These are phyloP conservation scores for Populus trichocarpa DNA, from an alignment of 441 rosid genomes.

Conservation along the genomic window DNA sequence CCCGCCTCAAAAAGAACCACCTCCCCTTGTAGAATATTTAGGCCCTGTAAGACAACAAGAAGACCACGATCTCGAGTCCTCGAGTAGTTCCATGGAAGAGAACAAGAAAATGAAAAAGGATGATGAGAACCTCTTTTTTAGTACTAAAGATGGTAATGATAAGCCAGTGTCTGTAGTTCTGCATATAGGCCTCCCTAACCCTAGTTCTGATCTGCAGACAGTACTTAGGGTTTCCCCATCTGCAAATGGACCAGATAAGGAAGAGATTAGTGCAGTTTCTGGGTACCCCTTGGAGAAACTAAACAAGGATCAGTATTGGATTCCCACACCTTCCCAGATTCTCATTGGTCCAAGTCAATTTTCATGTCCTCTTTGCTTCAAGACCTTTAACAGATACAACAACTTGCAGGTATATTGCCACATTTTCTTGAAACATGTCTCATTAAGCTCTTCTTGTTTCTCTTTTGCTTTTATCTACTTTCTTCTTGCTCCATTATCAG, in stretches of 20 bases:
- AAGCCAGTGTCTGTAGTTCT: constrained; percentile 43
- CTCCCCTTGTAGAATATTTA: constrained; percentile 44
- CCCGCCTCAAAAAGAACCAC: constrained; percentile 37
- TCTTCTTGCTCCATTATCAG: background rate
- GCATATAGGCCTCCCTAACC: constrained; percentile 54
- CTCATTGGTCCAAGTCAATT: constrained; percentile 75
- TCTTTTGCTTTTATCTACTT: background rate
- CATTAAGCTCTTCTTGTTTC: background rate
- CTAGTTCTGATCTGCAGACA: constrained; percentile 28
- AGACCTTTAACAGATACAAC: constrained; percentile 74
- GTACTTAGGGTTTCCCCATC: constrained; percentile 23
- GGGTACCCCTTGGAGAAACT: constrained; percentile 24
- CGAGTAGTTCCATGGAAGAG: constrained; percentile 29
- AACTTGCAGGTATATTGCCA: constrained; percentile 57
- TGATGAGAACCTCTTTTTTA: background rate
- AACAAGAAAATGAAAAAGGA: constrained; percentile 18
- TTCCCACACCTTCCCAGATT: constrained; percentile 73
- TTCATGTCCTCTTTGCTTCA: constrained; percentile 65
- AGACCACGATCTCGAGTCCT: constrained; percentile 14
- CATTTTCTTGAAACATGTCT: constrained; percentile 14
- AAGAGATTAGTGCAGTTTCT: constrained; percentile 23
- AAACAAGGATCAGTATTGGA: constrained; percentile 67
- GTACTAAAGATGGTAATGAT: constrained; percentile 6
- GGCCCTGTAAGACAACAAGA: constrained; percentile 34
- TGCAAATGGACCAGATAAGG: constrained; percentile 24